A percentile compares a stretch with the other conserved stretches of the same genome.
Conservation (phyloP, 306 rosid genomes). For the Begonia loranthoides region DNA sequence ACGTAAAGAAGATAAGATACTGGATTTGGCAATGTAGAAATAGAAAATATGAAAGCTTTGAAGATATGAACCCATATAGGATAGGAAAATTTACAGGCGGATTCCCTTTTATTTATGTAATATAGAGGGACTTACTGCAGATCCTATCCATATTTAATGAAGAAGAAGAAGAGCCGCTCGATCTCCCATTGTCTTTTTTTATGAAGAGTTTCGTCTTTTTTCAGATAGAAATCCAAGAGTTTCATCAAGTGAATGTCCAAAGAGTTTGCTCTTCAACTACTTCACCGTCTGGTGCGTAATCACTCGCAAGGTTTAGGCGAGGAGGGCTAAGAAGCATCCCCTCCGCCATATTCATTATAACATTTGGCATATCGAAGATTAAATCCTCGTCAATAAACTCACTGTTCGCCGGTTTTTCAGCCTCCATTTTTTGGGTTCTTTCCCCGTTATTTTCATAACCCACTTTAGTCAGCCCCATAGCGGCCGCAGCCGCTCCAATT, state of each 20-base stretch:
- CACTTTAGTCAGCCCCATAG: conserved; percentile 23
- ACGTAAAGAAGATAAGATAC: too few relatives aligned
- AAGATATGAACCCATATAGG: not conserved
- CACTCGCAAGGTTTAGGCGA: conserved; percentile 25
- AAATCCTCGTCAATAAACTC: conserved; percentile 78
- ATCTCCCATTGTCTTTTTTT: not conserved
- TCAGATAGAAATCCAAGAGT: not conserved
- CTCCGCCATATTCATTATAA: conserved; percentile 67
- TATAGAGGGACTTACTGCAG: too few relatives aligned
- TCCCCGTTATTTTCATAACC: not conserved
- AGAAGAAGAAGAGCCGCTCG: conserved; percentile 2
- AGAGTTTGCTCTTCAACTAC: conserved; percentile 18
- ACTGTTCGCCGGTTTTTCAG: not conserved
- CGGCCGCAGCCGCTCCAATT: conserved; percentile 32
- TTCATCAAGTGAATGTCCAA: conserved; percentile 22
- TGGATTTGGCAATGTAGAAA: too few relatives aligned
- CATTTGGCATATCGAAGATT: conserved; percentile 81
- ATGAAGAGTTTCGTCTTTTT: not conserved
- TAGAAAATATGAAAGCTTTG: too few relatives aligned
- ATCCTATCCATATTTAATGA: not conserved
- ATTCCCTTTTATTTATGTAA: too few relatives aligned
- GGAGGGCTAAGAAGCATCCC: conserved; percentile 95
- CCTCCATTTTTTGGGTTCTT: conserved; percentile 6
- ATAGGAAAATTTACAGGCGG: not conserved
- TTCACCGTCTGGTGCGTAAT: conserved; percentile 1